Evolutionary conservation across 1,139 yeast genomes (phyloP).

Genomic region (Yamadazyma diddensiae): DNA sequence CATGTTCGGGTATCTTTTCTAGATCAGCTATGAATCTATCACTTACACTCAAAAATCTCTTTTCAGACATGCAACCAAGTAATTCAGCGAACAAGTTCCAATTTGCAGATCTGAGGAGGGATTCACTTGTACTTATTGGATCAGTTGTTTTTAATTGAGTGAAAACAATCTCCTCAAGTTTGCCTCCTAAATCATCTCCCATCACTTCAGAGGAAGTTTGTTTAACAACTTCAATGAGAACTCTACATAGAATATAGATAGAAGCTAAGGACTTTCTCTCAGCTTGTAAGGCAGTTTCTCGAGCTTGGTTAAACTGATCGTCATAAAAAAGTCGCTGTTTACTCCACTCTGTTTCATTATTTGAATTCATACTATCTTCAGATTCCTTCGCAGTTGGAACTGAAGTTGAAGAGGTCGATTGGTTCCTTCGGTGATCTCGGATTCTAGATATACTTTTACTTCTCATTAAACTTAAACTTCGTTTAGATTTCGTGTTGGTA

Average conservation of each 20-base stretch:
- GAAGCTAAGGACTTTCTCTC: slow-evolving; percentile 85
- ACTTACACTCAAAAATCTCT: slow-evolving; percentile 80
- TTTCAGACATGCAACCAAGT: slow-evolving; percentile 85
- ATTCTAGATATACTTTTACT: slow-evolving; percentile 38
- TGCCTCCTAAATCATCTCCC: slow-evolving; percentile 79
- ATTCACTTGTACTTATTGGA: slow-evolving; percentile 59
- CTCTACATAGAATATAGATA: slow-evolving; percentile 88
- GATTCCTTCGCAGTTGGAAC: background rate
- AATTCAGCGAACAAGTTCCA: slow-evolving; percentile 92
- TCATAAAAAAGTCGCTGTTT: slow-evolving; percentile 28
- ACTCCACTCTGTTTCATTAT: slow-evolving; percentile 16
- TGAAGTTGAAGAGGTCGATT: slow-evolving; percentile 28
- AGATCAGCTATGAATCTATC: slow-evolving; percentile 92
- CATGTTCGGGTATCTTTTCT: slow-evolving; percentile 67
- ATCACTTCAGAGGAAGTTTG: slow-evolving; percentile 73
- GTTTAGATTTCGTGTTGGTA: slow-evolving; percentile 23
- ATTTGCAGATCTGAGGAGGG: slow-evolving; percentile 80
- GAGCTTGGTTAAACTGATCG: slow-evolving; percentile 53
- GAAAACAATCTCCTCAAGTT: slow-evolving; percentile 89
- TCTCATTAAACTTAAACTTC: slow-evolving; percentile 43
- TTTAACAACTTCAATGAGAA: slow-evolving; percentile 85
- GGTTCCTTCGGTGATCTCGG: slow-evolving; percentile 34
- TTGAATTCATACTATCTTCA: background rate
- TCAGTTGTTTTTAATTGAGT: slow-evolving; percentile 87
- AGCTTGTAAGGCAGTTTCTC: slow-evolving; percentile 74